Percentiles rank a stretch among this genome's conserved stretches.
These are phyloP conservation scores for Suzukiozyma palmioleophila DNA, from an alignment of 1,139 yeast species.

Conservation along the genomic window DNA sequence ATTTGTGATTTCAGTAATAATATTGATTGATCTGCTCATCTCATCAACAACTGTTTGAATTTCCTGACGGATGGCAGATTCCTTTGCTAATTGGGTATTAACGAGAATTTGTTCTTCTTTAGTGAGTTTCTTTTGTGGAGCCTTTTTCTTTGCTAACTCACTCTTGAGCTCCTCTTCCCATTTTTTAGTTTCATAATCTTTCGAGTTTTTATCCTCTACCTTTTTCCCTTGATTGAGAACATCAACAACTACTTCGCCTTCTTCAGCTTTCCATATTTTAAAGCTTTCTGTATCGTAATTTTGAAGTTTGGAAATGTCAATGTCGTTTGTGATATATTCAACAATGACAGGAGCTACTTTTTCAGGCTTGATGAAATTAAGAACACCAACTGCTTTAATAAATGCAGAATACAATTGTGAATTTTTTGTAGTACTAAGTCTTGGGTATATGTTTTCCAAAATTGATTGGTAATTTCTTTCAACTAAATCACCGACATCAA, in stretches of 20 bases:
- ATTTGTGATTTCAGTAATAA: conserved; percentile 50
- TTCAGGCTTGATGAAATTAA: conserved; percentile 67
- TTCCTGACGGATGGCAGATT: conserved; percentile 47
- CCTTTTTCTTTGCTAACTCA: conserved; percentile 51
- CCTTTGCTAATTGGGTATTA: conserved; percentile 58
- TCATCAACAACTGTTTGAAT: conserved; percentile 36
- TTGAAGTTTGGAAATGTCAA: conserved; percentile 31
- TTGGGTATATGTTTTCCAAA: conserved; percentile 16
- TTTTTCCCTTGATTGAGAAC: conserved; percentile 43
- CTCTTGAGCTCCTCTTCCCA: conserved; percentile 88
- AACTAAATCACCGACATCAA: conserved; percentile 66
- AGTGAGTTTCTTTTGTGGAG: conserved; percentile 50
- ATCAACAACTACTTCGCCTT: conserved; percentile 67
- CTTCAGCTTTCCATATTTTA: conserved; percentile 62
- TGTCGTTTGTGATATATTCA: conserved; percentile 34
- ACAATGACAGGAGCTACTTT: conserved; percentile 51
- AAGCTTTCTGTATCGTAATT: conserved; percentile 28
- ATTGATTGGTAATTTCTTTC: conserved; percentile 33
- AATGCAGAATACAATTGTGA: conserved; percentile 37
- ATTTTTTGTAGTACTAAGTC: background rate
- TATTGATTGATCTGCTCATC: conserved; percentile 46
- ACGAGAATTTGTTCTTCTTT: conserved; percentile 70
- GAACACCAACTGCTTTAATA: conserved; percentile 55
- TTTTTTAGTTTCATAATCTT: conserved; percentile 77
- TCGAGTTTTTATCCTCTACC: conserved; percentile 54